Conservation (phyloP, 176 grass and related monocot species). For the Canna indica region DNA sequence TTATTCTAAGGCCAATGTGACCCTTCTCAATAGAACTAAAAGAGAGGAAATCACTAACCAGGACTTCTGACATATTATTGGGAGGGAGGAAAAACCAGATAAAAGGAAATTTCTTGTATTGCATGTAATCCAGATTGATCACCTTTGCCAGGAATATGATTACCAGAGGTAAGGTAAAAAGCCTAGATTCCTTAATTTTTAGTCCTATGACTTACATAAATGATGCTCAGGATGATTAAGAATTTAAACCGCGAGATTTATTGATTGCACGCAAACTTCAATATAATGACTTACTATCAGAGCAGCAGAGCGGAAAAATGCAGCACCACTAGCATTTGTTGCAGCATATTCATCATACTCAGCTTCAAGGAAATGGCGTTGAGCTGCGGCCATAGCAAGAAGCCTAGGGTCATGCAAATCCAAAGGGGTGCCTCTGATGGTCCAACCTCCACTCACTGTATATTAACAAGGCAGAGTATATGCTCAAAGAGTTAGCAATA, state of each 20-base stretch:
- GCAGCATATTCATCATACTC: slow-evolving; percentile 78
- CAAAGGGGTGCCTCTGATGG: slow-evolving; percentile 44
- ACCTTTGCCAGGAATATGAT: too few species aligned
- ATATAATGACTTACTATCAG: slow-evolving; percentile 59
- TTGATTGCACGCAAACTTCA: not conserved
- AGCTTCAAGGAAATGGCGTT: slow-evolving; percentile 73
- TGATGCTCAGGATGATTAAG: not conserved
- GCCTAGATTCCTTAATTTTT: not conserved
- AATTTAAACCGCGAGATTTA: not conserved
- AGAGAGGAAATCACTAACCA: not conserved
- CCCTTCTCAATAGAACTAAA: not conserved
- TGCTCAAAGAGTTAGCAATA: not conserved
- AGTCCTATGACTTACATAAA: not conserved
- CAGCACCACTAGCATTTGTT: slow-evolving; percentile 63
- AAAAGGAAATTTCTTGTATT: too few species aligned
- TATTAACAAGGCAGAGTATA: slow-evolving; percentile 16
- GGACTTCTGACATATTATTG: not conserved
- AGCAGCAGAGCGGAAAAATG: slow-evolving; percentile 75
- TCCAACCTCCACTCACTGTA: slow-evolving; percentile 83
- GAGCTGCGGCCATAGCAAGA: slow-evolving; percentile 71
- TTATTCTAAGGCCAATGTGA: not conserved
- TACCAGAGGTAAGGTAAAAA: too few species aligned
- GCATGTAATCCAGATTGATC: too few species aligned
- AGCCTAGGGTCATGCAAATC: slow-evolving; percentile 78
- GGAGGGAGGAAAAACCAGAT: not conserved